Conservation (phyloP, 192 early-diverging fungal species). For the Coemansia sp. region DNA sequence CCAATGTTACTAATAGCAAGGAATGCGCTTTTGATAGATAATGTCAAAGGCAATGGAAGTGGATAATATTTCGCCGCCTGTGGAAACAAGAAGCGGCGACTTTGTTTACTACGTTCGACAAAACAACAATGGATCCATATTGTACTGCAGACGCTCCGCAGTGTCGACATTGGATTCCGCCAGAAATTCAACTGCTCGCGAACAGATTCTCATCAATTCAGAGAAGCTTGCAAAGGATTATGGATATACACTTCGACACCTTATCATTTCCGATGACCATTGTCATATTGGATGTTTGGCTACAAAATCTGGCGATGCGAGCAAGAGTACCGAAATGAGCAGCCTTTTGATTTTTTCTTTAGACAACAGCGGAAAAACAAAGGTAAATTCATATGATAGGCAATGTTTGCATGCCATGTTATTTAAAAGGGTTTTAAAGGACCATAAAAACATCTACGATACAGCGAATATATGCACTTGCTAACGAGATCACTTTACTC, state of each 20-base stretch:
- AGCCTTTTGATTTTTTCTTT: constrained; percentile 33
- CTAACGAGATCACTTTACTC: not conserved
- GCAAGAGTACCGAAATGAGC: constrained; percentile 29
- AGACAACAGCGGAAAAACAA: constrained; percentile 5
- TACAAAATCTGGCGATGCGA: not conserved
- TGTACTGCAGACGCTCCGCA: constrained; percentile 33
- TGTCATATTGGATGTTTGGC: constrained; percentile 32
- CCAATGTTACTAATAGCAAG: not conserved
- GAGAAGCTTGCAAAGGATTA: constrained; percentile 6
- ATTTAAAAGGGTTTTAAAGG: no score
- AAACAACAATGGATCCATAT: constrained; percentile 11
- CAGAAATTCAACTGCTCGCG: not conserved
- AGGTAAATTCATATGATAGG: constrained; percentile 18
- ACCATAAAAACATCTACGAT: not conserved
- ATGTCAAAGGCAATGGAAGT: constrained; percentile 43
- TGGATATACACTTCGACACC: constrained; percentile 27
- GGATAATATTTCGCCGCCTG: constrained; percentile 34
- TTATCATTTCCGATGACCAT: constrained; percentile 47
- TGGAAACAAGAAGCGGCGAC: constrained; percentile 42
- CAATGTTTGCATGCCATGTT: no score
- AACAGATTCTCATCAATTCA: constrained; percentile 44
- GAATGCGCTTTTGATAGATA: constrained; percentile 12
- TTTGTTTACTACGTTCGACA: constrained; percentile 32
- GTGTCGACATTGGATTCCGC: not conserved
- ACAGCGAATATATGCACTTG: not conserved